phyloP scores from a whole-genome alignment of 805 yeast species.

The Metschnikowia noctiluminum region DNA sequence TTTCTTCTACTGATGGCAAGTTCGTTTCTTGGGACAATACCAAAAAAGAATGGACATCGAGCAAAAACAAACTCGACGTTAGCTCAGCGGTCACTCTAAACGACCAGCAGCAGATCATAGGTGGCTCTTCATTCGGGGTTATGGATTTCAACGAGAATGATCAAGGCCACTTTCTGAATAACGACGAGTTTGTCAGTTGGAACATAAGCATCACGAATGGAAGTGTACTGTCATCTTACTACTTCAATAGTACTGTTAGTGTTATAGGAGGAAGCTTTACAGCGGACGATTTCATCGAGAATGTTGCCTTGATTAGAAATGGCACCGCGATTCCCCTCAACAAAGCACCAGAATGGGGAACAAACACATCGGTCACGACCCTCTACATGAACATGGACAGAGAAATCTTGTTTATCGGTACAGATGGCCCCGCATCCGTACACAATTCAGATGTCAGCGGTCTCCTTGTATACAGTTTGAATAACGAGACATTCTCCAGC shows the following conservation, averaged over 20 bases:
- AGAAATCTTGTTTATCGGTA: slow-evolving; percentile 43
- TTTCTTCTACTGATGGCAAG: slow-evolving; percentile 24
- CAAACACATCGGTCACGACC: slow-evolving; percentile 24
- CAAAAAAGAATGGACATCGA: slow-evolving; percentile 32
- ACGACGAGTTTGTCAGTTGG: slow-evolving; percentile 21
- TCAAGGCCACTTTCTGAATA: slow-evolving; percentile 25
- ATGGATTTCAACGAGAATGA: slow-evolving; percentile 29
- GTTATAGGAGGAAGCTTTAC: slow-evolving; percentile 61
- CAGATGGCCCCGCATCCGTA: slow-evolving; percentile 34
- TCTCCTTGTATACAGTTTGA: slow-evolving; percentile 51
- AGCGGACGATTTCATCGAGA: slow-evolving; percentile 21
- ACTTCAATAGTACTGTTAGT: slow-evolving; percentile 47
- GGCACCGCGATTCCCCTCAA: slow-evolving; percentile 18
- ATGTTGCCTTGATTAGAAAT: slow-evolving; percentile 31
- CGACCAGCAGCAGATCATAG: slow-evolving; percentile 29
- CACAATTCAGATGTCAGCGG: slow-evolving; percentile 34
- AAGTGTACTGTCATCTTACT: slow-evolving; percentile 32
- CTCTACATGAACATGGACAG: slow-evolving; percentile 35
- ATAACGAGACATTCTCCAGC: slow-evolving; percentile 35
- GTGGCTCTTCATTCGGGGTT: slow-evolving; percentile 32
- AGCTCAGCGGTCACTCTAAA: slow-evolving; percentile 24
- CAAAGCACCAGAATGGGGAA: slow-evolving; percentile 26
- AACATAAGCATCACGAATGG: slow-evolving; percentile 23
- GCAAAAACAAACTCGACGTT: slow-evolving; percentile 26
- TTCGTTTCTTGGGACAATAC: slow-evolving; percentile 42